phyloP scores from a whole-genome alignment of 2,329 filamentous ascomycete genomes.

The Phialemoniopsis sp. region DNA sequence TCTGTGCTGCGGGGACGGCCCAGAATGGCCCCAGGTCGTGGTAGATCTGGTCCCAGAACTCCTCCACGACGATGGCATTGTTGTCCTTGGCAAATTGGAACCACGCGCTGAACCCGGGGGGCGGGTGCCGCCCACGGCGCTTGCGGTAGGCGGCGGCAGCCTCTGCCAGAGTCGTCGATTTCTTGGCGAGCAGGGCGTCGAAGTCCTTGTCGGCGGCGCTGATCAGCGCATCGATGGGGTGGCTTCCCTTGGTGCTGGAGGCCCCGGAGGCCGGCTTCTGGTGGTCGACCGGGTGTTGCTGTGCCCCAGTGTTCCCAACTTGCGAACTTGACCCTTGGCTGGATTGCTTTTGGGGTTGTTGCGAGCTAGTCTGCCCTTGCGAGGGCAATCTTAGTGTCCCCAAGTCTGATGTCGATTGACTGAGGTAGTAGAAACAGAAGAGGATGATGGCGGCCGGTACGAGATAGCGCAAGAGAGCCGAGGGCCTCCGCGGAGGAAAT shows the following conservation, averaged over 20 bases:
- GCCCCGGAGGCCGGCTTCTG: background rate
- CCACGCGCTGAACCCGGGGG: constrained; percentile 61
- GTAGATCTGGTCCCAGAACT: constrained; percentile 62
- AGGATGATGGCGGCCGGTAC: constrained; percentile 25
- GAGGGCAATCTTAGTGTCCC: too few relatives aligned
- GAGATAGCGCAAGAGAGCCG: constrained; percentile 30
- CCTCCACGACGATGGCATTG: constrained; percentile 55
- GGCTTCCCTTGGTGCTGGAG: constrained; percentile 15
- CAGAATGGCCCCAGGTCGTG: constrained; percentile 59
- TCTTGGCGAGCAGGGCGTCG: constrained; percentile 32
- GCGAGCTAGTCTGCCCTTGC: too few relatives aligned
- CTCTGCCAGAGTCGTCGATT: constrained; percentile 42
- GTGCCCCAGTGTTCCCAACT: too few relatives aligned
- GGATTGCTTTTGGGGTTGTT: too few relatives aligned
- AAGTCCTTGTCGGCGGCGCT: constrained; percentile 38
- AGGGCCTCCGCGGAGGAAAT: constrained; percentile 33
- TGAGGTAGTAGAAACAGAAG: constrained; percentile 25
- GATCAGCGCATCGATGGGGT: constrained; percentile 50
- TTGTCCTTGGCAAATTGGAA: constrained; percentile 46
- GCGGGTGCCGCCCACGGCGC: constrained; percentile 55
- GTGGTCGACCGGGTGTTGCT: constrained; percentile 1
- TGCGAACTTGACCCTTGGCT: too few relatives aligned
- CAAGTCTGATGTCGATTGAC: constrained; percentile 1
- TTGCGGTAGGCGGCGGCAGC: constrained; percentile 52
- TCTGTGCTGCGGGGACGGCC: constrained; percentile 33